phyloP scores from a whole-genome alignment of 192 early-diverging fungal genomes.

The Podila minutissima region DNA sequence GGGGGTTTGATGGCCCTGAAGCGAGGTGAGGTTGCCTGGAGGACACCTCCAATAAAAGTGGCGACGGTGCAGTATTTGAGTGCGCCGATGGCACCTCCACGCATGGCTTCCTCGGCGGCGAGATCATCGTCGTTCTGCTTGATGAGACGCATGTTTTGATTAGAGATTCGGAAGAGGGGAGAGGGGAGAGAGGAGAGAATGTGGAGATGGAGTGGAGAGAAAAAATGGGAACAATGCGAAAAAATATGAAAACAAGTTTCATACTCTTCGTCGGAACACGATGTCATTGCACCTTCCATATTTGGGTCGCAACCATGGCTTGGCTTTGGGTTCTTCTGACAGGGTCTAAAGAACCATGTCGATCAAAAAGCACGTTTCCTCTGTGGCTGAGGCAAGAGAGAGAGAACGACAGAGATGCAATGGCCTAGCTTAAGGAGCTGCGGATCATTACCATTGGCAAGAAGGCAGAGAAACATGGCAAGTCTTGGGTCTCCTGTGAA shows the following conservation, averaged over 20 bases:
- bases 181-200: not conserved
- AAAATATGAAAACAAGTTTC: conserved; percentile 2
- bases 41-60: conserved; percentile 25
- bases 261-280: too few relatives aligned
- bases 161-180: not conserved
- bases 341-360: too few relatives aligned
- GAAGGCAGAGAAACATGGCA: too few relatives aligned
- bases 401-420: too few relatives aligned
- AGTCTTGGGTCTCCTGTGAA: too few relatives aligned
- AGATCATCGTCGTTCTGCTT: conserved; percentile 34
- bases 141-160: conserved; percentile 39
- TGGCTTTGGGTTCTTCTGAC: too few relatives aligned
- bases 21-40: conserved; percentile 25
- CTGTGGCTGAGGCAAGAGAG: too few relatives aligned
- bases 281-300: too few relatives aligned
- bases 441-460: too few relatives aligned
- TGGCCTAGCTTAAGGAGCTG: too few relatives aligned
- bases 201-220: not conserved
- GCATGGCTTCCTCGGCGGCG: conserved; percentile 38
- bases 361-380: too few relatives aligned
- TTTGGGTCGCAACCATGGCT: too few relatives aligned
- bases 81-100: conserved; percentile 32
- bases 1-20: conserved; percentile 34
- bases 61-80: conserved; percentile 42
- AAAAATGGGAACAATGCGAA: not conserved